Evolutionary conservation across 352 stramenopile genomes (phyloP).

Genomic region (Globisporangium alternatum): DNA sequence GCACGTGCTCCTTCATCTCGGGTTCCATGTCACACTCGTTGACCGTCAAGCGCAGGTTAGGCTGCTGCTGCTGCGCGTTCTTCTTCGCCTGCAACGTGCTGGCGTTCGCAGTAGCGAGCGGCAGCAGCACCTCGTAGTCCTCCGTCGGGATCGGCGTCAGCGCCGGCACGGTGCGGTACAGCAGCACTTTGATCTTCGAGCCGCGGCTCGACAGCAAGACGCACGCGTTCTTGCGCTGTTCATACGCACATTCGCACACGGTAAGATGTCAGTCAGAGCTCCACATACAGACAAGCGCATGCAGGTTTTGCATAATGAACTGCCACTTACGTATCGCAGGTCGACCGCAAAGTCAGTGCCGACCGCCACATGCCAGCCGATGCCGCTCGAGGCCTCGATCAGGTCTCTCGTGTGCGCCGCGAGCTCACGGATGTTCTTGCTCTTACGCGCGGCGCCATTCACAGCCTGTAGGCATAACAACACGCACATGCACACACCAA

Average conservation of each 20-base stretch:
- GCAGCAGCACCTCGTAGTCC: conserved; percentile 29
- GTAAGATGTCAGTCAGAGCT: background rate
- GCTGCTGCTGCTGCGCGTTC: conserved; percentile 42
- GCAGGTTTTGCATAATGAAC: no score
- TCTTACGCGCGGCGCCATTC: conserved; percentile 51
- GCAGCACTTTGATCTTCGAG: conserved; percentile 65
- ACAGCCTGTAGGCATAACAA: conserved; percentile 26
- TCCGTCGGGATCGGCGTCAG: conserved; percentile 26
- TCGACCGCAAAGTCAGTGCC: conserved; percentile 72
- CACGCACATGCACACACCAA: background rate
- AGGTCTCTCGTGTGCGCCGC: conserved; percentile 30
- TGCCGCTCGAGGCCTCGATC: conserved; percentile 45
- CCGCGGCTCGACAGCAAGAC: conserved; percentile 60
- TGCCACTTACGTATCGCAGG: conserved; percentile 63
- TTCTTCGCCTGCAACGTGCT: conserved; percentile 7
- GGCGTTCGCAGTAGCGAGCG: background rate
- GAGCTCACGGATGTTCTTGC: conserved; percentile 62
- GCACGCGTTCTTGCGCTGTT: conserved; percentile 61
- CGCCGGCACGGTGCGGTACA: conserved; percentile 64
- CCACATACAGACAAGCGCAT: background rate
- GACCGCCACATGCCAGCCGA: conserved; percentile 68
- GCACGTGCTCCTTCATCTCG: conserved; percentile 35
- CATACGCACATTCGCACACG: background rate
- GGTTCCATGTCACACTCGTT: conserved; percentile 53
- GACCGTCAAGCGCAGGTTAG: conserved; percentile 28